Percentiles rank a stretch among this genome's conserved stretches.
Conservation (phyloP, 2,329 filamentous ascomycete genomes). For the Xylaria sp. region DNA sequence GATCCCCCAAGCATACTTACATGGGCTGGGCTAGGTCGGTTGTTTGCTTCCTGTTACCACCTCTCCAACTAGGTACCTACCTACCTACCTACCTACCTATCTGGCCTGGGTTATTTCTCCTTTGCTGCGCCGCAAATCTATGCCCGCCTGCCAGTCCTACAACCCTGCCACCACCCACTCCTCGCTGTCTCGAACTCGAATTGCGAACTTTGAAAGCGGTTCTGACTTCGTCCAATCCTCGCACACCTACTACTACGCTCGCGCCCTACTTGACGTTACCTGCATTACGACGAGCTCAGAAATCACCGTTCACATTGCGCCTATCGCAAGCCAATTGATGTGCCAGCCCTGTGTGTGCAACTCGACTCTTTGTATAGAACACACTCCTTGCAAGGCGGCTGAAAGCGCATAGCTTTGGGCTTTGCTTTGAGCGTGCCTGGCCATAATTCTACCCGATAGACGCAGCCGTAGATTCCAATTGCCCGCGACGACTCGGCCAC, state of each 20-base stretch:
- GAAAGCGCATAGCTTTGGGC: constrained; percentile 18
- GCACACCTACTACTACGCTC: constrained; percentile 2
- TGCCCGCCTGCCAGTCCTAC: constrained; percentile 4
- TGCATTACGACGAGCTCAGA: constrained; percentile 2
- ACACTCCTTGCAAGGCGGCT: constrained; percentile 15
- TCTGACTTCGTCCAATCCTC: constrained; percentile 1
- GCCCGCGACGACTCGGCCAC: constrained; percentile 4
- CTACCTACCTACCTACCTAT: background rate
- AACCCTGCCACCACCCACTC: background rate
- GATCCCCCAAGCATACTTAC: constrained; percentile 1
- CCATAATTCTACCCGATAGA: constrained; percentile 16
- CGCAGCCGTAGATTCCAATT: constrained; percentile 19
- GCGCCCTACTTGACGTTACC: constrained; percentile 5
- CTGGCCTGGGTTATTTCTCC: constrained; percentile 1
- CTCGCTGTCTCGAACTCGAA: constrained; percentile 17
- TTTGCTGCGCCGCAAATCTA: constrained; percentile 14
- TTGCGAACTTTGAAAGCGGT: constrained; percentile 18
- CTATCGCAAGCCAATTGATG: constrained; percentile 25
- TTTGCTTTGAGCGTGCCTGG: constrained; percentile 21
- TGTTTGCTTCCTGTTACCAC: constrained; percentile 15
- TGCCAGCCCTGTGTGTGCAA: constrained; percentile 15
- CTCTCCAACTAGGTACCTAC: background rate
- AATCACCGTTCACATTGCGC: background rate
- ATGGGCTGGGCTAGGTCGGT: background rate
- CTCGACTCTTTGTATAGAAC: constrained; percentile 26